Conservation (phyloP, 2,329 filamentous ascomycete species). For the Periconia digitata region DNA sequence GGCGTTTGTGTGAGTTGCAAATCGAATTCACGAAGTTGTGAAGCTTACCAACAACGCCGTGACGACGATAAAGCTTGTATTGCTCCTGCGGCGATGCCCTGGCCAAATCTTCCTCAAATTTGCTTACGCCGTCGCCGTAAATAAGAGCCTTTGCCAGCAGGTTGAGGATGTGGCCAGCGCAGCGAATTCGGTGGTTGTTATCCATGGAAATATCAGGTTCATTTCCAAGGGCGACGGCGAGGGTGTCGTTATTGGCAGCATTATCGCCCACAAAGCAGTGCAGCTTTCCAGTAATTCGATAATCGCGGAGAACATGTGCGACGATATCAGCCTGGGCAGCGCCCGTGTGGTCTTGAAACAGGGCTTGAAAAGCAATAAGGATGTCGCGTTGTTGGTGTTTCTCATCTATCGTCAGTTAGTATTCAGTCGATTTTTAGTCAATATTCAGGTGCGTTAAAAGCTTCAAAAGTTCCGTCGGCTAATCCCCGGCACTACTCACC, state of each 20-base stretch:
- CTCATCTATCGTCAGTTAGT: neutral
- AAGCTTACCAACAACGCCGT: conserved; percentile 3
- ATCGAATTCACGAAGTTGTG: conserved; percentile 3
- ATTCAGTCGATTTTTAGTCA: neutral
- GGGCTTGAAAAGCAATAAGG: conserved; percentile 1
- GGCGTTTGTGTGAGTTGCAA: neutral
- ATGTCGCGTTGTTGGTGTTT: neutral
- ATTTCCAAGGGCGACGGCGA: neutral
- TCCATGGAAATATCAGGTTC: neutral
- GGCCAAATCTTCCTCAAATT: neutral
- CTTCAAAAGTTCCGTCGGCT: too few relatives aligned
- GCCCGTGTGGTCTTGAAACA: conserved; percentile 2
- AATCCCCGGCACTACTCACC: neutral
- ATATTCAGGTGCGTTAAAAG: neutral
- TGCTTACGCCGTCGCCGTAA: conserved; percentile 2
- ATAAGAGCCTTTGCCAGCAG: conserved; percentile 4
- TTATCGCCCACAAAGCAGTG: conserved; percentile 2
- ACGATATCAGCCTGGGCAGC: conserved; percentile 1
- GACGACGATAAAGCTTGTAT: neutral
- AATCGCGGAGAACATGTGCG: neutral
- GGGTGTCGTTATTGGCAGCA: neutral
- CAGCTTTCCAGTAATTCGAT: neutral
- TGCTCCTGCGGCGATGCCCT: neutral
- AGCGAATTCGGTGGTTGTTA: neutral
- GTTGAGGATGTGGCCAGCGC: conserved; percentile 1